Base-by-base conservation (phyloP, 495 filamentous ascomycete species). In the Astrothelium subdiscretum region DNA sequence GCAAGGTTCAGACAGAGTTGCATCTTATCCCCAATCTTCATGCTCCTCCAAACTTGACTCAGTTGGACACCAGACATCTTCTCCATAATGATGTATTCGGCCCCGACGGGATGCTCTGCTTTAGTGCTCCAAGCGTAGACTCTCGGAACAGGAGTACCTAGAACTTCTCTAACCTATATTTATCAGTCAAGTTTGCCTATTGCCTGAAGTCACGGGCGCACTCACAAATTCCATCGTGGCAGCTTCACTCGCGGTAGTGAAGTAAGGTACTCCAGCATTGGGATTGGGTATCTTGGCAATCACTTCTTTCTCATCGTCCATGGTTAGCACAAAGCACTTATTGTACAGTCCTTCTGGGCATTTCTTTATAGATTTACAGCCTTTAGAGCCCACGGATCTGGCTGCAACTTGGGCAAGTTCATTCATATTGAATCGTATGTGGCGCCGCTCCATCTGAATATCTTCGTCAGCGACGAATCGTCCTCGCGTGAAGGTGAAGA, bases 181-280 rank as follows among this genome's bases (percentile, higher is more conserved):
- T 26, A n/a, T 35, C 5, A 35, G 22, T 18, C 24, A 11, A 27
- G 48, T 54, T 24, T 24, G 11, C 5, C 20, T 11, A 54, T n/a
- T n/a, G n/a, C 48, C 11, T 15, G 24, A 54, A 20, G 20, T 27
- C 24, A 2, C 12, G 6, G 48, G 12, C 20, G 29, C 24, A 54
- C 74, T 65, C 68, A 75, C 73, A 70, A 75, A 77, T 57, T 77
- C 69, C 72, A 76, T 75, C 1, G 72, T 76, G 24, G 75, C 75
- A 18, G 77, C 75, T 66, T 78, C 75, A 54, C 67, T 69, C 5
- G 76, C 73, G 22, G 73, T 78, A 0, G 73, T 73, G 29, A 67
- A 72, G 40, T 66, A 65, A 12, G 75, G 63, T 54, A 71, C 65
- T 38, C 75, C 74, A 63, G 75, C 70, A 68, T 75, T 76, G 6